phyloP scores from a whole-genome alignment of 2,329 filamentous ascomycete genomes.

The Anthostomella pinea region DNA sequence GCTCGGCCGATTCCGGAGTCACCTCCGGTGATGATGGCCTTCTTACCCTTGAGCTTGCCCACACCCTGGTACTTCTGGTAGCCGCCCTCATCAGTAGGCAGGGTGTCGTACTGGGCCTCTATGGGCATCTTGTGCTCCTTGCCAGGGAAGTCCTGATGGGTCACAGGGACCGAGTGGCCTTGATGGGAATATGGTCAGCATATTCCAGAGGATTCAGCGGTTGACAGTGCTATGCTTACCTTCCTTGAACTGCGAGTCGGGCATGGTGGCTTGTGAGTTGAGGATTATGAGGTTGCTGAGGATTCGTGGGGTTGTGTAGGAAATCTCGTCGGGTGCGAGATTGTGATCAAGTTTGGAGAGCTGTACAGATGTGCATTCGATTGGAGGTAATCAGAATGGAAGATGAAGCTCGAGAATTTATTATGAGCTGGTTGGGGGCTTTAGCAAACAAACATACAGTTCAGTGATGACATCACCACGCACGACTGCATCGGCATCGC shows the following conservation, averaged over 20 bases:
- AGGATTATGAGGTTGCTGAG: constrained; percentile 4
- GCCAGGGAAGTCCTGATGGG: constrained; percentile 41
- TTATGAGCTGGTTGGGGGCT: background rate
- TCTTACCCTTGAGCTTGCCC: constrained; percentile 72
- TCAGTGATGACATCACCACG: constrained; percentile 28
- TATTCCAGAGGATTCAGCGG: no score
- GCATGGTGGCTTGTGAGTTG: constrained; percentile 16
- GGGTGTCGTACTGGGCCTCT: constrained; percentile 59
- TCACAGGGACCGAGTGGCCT: constrained; percentile 40
- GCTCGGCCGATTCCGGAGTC: constrained; percentile 78
- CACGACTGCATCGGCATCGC: constrained; percentile 20
- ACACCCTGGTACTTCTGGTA: constrained; percentile 71
- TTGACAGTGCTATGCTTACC: no score
- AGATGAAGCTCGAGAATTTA: no score
- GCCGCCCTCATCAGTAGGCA: constrained; percentile 66
- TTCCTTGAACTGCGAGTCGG: constrained; percentile 34
- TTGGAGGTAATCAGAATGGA: no score
- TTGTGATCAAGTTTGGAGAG: no score
- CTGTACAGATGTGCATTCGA: no score
- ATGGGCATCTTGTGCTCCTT: constrained; percentile 48
- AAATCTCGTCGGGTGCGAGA: no score
- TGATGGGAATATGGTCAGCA: no score
- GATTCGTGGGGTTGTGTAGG: constrained; percentile 3
- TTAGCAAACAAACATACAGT: no score
- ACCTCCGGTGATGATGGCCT: constrained; percentile 76